Evolutionary conservation across 352 stramenopile species (phyloP).

Genomic region (Paralagenidium karlingii): DNA sequence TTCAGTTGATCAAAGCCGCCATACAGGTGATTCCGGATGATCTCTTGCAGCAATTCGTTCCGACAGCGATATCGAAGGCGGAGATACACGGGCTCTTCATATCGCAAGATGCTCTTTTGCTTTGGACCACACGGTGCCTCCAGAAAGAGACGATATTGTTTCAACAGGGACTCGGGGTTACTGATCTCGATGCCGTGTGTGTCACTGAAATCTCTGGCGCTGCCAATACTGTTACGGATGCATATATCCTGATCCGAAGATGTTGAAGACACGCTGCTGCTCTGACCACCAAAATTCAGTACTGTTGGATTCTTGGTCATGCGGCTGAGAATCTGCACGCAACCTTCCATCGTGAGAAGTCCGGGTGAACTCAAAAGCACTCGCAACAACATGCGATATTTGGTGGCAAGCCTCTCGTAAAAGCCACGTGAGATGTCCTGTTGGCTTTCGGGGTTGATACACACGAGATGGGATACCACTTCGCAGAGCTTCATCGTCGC

Average conservation of each 20-base stretch:
- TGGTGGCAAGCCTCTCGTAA: conserved; percentile 56
- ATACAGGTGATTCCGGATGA: conserved; percentile 69
- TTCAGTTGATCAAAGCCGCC: conserved; percentile 73
- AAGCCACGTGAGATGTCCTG: conserved; percentile 42
- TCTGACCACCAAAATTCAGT: conserved; percentile 29
- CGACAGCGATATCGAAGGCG: conserved; percentile 62
- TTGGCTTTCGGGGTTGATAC: conserved; percentile 48
- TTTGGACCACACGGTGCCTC: conserved; percentile 36
- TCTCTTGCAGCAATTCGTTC: conserved; percentile 68
- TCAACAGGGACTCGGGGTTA: conserved; percentile 57
- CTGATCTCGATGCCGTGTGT: conserved; percentile 32
- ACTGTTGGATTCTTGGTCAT: conserved; percentile 66
- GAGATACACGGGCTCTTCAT: conserved; percentile 49
- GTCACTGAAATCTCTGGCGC: no score
- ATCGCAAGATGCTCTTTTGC: conserved; percentile 46
- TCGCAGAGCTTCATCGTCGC: conserved; percentile 69
- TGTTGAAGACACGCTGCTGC: conserved; percentile 18
- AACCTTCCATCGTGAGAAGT: conserved; percentile 56
- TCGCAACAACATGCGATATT: conserved; percentile 62
- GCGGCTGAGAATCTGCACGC: conserved; percentile 51
- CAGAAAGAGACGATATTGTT: conserved; percentile 64
- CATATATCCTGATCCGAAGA: no score
- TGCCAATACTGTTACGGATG: no score
- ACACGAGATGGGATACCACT: conserved; percentile 56
- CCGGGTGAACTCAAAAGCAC: conserved; percentile 67